Evolutionary conservation across 2,329 filamentous ascomycete genomes (phyloP).

Genomic region (Ustilaginoidea virens): DNA sequence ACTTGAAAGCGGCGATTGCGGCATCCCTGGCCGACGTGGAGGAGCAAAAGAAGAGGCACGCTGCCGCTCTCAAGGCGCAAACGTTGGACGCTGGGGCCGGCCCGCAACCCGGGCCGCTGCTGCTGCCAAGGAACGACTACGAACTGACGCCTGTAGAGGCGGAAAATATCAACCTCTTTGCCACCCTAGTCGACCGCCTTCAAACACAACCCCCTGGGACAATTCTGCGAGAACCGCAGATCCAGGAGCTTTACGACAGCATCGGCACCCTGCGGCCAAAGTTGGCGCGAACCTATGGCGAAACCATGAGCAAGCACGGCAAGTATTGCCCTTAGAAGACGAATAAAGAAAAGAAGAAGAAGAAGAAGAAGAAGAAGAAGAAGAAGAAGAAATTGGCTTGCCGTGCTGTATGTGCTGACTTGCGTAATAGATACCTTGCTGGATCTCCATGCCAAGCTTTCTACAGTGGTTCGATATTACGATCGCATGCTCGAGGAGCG

Average conservation of each 20-base stretch:
- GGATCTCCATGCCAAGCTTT: constrained; percentile 87
- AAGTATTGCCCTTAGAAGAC: constrained; percentile 22
- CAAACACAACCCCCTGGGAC: constrained; percentile 93
- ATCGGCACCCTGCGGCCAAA: constrained; percentile 90
- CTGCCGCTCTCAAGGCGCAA: constrained; percentile 69
- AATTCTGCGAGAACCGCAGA: constrained; percentile 91
- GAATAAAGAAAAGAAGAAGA: too few species aligned
- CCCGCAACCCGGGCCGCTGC: constrained; percentile 29
- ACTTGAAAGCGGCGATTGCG: constrained; percentile 87
- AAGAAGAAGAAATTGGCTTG: too few species aligned
- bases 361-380: too few species aligned
- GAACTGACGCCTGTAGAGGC: constrained; percentile 87
- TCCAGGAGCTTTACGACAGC: constrained; percentile 94
- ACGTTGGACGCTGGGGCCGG: constrained; percentile 29
- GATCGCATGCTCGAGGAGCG: constrained; percentile 96
- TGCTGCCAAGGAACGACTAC: constrained; percentile 75
- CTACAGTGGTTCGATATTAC: constrained; percentile 92
- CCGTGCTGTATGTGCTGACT: too few species aligned
- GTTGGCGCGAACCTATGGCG: constrained; percentile 85
- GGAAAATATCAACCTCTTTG: constrained; percentile 93
- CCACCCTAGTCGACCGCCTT: constrained; percentile 82
- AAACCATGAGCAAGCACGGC: constrained; percentile 99
- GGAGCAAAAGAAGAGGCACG: constrained; percentile 86
- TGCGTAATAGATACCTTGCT: constrained; percentile 60
- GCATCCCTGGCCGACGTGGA: constrained; percentile 95